Conservation (phyloP, 352 stramenopile species). For the Phytophthora nicotianae region DNA sequence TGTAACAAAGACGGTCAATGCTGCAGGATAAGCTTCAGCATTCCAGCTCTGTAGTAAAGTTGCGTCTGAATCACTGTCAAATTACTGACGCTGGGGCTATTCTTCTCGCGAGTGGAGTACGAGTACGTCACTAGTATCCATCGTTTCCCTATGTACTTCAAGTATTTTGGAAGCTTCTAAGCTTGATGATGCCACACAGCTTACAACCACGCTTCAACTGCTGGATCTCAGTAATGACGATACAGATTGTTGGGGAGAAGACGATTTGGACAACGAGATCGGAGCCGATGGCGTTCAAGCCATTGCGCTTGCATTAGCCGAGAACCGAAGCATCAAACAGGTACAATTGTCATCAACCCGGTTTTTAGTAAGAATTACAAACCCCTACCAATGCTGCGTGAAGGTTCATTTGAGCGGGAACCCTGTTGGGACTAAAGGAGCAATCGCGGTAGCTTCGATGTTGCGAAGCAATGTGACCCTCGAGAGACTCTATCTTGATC, state of each 20-base stretch:
- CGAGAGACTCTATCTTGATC: slow-evolving; percentile 34
- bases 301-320: slow-evolving; percentile 38
- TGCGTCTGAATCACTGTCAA: slow-evolving; percentile 50
- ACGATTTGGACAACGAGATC: slow-evolving; percentile 47
- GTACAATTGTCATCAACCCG: neutral
- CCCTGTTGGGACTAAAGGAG: slow-evolving; percentile 27
- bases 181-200: neutral
- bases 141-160: neutral
- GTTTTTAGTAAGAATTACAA: neutral
- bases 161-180: neutral
- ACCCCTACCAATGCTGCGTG: neutral
- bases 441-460: slow-evolving; percentile 37
- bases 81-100: slow-evolving; percentile 50
- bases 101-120: slow-evolving; percentile 45
- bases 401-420: slow-evolving; percentile 44
- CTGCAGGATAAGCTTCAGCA: slow-evolving; percentile 28
- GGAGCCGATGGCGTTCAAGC: slow-evolving; percentile 22
- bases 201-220: slow-evolving; percentile 18
- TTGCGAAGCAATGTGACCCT: slow-evolving; percentile 38
- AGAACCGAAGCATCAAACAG: slow-evolving; percentile 36
- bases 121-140: slow-evolving; percentile 20
- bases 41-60: slow-evolving; percentile 17
- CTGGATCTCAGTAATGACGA: slow-evolving; percentile 52
- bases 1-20: neutral
- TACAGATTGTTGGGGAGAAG: slow-evolving; percentile 12